These are phyloP conservation scores for Fusarium brevicatenulatum DNA, from an alignment of 2,329 filamentous ascomycete species.

Conservation along the genomic window DNA sequence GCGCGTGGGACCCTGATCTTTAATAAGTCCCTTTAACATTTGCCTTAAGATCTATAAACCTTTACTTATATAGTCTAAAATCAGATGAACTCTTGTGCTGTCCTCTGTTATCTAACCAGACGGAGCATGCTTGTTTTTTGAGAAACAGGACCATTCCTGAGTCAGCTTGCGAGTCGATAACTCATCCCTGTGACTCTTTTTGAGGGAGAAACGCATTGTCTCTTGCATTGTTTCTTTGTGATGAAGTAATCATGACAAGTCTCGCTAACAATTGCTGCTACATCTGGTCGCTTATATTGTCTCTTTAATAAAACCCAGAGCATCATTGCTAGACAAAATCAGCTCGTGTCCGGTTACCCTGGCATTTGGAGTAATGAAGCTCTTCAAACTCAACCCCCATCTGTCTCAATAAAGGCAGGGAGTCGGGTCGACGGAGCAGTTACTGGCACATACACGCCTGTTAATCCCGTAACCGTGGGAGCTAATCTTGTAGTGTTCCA, in stretches of 20 bases:
- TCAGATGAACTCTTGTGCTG: not conserved
- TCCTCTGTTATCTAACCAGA: constrained; percentile 14
- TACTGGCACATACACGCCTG: constrained; percentile 6
- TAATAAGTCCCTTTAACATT: not conserved
- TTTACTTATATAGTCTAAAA: not conserved
- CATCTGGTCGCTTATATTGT: not conserved
- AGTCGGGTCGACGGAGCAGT: constrained; percentile 21
- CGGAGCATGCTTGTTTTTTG: not conserved
- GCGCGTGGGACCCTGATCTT: not conserved
- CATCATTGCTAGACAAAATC: constrained; percentile 8
- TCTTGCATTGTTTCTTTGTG: constrained; percentile 10
- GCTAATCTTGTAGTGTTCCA: constrained; percentile 17
- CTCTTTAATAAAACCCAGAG: not conserved
- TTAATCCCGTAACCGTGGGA: constrained; percentile 23
- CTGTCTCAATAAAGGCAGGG: constrained; percentile 25
- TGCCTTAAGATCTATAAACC: not conserved
- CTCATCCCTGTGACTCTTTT: not conserved
- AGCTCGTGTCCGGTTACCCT: constrained; percentile 13
- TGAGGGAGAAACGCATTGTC: not conserved
- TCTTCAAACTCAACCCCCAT: not conserved
- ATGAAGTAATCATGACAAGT: not conserved
- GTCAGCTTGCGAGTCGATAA: not conserved
- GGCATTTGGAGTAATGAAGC: constrained; percentile 1
- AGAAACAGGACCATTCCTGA: constrained; percentile 7
- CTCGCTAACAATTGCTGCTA: not conserved